phyloP scores from a whole-genome alignment of 495 filamentous ascomycete species.

The Oidiodendron maius region DNA sequence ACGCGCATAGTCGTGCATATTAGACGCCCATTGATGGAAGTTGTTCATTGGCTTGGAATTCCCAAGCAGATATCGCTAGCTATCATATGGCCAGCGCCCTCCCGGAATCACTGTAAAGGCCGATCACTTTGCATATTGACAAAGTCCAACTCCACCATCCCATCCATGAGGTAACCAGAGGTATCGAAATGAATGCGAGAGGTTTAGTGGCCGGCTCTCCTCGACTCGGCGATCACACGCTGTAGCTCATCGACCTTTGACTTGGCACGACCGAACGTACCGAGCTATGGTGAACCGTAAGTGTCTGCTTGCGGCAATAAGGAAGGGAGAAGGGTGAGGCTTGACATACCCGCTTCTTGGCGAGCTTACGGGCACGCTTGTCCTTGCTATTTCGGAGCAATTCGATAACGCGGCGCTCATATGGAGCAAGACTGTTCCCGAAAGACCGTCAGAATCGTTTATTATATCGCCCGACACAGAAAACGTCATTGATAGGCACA shows the following conservation, averaged over 20 bases:
- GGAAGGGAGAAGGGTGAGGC: neutral
- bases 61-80: constrained; percentile 13
- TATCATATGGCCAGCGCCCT: constrained; percentile 18
- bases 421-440: constrained; percentile 73
- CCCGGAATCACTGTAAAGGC: no score
- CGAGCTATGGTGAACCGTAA: constrained; percentile 52
- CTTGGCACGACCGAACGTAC: constrained; percentile 96
- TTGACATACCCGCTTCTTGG: constrained; percentile 93
- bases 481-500: constrained; percentile 20
- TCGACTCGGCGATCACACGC: constrained; percentile 92
- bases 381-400: constrained; percentile 97
- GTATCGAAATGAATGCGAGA: constrained; percentile 14
- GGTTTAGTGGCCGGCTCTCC: constrained; percentile 51
- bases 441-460: constrained; percentile 15
- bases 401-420: constrained; percentile 98
- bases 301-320: neutral
- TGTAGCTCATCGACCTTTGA: constrained; percentile 97
- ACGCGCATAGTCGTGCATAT: no score
- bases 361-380: constrained; percentile 97
- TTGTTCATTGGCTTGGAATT: constrained; percentile 13
- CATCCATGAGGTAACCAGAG: constrained; percentile 13
- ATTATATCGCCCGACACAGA: no score
- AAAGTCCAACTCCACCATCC: constrained; percentile 13
- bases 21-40: no score
- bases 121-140: constrained; percentile 13